Conservation (phyloP, 441 rosid genomes). For the Flueggea neowawraea region DNA sequence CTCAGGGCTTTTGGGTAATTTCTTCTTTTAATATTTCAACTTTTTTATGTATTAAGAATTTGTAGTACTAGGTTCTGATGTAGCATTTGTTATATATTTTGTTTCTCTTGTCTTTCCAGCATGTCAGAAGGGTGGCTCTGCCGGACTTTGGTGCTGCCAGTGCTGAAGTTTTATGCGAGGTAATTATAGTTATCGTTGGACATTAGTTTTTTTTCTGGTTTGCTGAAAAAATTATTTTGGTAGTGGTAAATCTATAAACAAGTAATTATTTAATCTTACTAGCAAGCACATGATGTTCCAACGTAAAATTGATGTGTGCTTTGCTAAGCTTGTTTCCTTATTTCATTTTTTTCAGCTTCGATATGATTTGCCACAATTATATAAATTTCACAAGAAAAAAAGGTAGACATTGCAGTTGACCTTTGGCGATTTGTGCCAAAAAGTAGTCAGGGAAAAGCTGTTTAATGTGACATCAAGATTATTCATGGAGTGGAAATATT, state of each 20-base stretch:
- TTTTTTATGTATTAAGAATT: too few species aligned
- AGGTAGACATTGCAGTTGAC: slow-evolving; percentile 88
- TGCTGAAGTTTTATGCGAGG: slow-evolving; percentile 96
- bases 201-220: too few species aligned
- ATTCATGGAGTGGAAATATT: neutral
- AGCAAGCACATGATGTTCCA: too few species aligned
- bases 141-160: slow-evolving; percentile 71
- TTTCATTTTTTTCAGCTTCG: slow-evolving; percentile 49
- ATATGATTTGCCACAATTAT: slow-evolving; percentile 71
- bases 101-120: slow-evolving; percentile 36
- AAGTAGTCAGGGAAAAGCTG: slow-evolving; percentile 11
- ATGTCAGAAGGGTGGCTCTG: slow-evolving; percentile 67
- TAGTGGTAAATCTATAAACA: neutral
- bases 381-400: slow-evolving; percentile 85
- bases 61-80: too few species aligned
- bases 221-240: neutral
- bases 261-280: too few species aligned
- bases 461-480: slow-evolving; percentile 6
- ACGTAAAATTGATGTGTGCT: neutral
- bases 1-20: too few species aligned
- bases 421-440: slow-evolving; percentile 94
- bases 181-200: slow-evolving; percentile 15
- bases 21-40: too few species aligned
- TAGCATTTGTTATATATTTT: too few species aligned
- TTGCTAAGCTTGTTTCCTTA: too few species aligned